phyloP scores from a whole-genome alignment of 176 grass and related monocot species.

The Leersia perrieri region DNA sequence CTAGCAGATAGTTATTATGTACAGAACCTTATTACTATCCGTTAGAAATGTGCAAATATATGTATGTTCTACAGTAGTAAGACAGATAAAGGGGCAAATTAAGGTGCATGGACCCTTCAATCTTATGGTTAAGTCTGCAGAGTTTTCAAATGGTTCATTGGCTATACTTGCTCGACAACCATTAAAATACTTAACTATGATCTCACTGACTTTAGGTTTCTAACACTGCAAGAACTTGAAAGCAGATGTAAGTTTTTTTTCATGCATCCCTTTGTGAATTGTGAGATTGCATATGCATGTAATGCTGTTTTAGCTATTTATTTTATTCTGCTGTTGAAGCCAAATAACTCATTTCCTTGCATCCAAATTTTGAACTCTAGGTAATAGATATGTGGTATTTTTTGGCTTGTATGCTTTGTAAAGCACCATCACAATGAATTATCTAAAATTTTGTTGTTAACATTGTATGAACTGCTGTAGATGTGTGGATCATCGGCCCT shows the following conservation, averaged over 20 bases:
- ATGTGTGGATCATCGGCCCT: conserved; percentile 99
- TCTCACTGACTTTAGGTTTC: not conserved
- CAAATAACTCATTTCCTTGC: not conserved
- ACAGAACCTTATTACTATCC: not conserved
- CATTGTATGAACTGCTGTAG: conserved; percentile 46
- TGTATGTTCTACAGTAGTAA: not conserved
- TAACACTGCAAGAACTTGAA: not conserved
- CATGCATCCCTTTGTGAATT: not conserved
- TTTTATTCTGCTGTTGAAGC: not conserved
- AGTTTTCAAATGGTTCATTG: not conserved
- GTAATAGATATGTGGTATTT: not conserved
- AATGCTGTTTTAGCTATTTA: not conserved
- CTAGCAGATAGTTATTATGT: not conserved
- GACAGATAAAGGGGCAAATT: not conserved
- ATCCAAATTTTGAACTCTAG: not conserved
- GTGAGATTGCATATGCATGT: not conserved
- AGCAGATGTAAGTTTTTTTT: not conserved
- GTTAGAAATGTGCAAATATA: not conserved
- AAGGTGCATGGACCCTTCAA: not conserved
- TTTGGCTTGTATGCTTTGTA: not conserved
- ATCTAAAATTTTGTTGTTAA: conserved; percentile 4
- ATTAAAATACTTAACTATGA: not conserved
- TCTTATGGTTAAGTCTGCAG: not conserved
- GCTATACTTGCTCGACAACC: conserved; percentile 8
- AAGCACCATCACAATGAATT: not conserved